Percentiles rank a stretch among this genome's conserved stretches.
These are phyloP conservation scores for Neonothopanus nambi DNA, from an alignment of 1,284 basidiomycete genomes.

Conservation along the genomic window DNA sequence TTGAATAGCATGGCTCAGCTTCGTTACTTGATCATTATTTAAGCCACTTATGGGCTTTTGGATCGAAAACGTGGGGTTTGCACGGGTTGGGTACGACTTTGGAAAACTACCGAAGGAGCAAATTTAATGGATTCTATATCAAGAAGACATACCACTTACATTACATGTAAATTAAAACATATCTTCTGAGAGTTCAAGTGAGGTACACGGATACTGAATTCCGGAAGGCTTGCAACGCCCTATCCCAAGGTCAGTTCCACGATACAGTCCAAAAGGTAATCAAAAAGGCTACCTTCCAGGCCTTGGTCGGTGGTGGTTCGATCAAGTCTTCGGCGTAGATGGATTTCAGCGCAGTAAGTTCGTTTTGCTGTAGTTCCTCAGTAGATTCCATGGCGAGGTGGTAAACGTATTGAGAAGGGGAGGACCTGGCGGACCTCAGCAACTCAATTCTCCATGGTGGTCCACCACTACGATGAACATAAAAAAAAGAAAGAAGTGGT, in stretches of 20 bases:
- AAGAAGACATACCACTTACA: constrained; percentile 42
- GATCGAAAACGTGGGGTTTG: constrained; percentile 65
- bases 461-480: constrained; percentile 7
- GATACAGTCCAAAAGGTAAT: background rate
- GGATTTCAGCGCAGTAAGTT: constrained; percentile 75
- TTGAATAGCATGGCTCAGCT: constrained; percentile 57
- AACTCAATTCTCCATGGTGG: constrained; percentile 49
- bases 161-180: constrained; percentile 65
- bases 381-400: constrained; percentile 59
- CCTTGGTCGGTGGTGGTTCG: constrained; percentile 70
- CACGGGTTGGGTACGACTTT: constrained; percentile 72
- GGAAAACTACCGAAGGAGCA: constrained; percentile 53
- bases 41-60: constrained; percentile 65
- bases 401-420: constrained; percentile 44
- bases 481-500: background rate
- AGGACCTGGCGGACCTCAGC: constrained; percentile 69
- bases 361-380: constrained; percentile 70
- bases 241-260: constrained; percentile 29
- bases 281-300: constrained; percentile 65
- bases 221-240: constrained; percentile 66
- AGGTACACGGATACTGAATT: constrained; percentile 70
- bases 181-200: constrained; percentile 63
- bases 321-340: constrained; percentile 77
- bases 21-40: constrained; percentile 50
- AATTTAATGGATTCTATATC: background rate